phyloP scores from a whole-genome alignment of 2,329 filamentous ascomycete genomes.

The Penicillium sp. region DNA sequence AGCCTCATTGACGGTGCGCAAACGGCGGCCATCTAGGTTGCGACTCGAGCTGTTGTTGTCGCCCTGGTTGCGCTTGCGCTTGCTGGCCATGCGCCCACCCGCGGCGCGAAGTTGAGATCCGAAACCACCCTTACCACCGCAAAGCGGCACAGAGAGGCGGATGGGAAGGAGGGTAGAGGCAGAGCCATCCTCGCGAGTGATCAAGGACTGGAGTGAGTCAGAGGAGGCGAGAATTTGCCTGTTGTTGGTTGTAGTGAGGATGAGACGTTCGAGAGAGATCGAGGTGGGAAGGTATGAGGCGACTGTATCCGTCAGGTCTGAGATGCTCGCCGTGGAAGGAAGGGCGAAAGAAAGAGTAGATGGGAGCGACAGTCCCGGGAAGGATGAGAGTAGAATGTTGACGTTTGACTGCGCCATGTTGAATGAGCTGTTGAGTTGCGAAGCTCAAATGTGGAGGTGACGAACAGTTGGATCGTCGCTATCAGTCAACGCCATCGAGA shows the following conservation, averaged over 20 bases:
- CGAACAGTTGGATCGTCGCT: not conserved
- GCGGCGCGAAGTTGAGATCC: conserved; percentile 95
- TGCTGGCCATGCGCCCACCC: conserved; percentile 96
- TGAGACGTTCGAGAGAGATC: conserved; percentile 59
- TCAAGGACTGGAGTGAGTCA: conserved; percentile 62
- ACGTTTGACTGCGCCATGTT: conserved; percentile 62
- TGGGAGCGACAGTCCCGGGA: conserved; percentile 79
- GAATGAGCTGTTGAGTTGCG: conserved; percentile 3
- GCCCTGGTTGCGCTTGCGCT: conserved; percentile 79
- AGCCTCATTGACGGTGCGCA: conserved; percentile 91
- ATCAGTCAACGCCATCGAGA: not conserved
- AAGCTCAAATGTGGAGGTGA: not conserved
- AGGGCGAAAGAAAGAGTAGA: conserved; percentile 80
- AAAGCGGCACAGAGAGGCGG: conserved; percentile 75
- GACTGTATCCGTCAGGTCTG: conserved; percentile 66
- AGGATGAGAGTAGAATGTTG: conserved; percentile 83
- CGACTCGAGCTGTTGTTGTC: conserved; percentile 89
- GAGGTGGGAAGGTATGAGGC: conserved; percentile 60
- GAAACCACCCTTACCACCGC: conserved; percentile 96
- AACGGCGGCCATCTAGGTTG: conserved; percentile 85
- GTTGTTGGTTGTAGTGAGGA: conserved; percentile 81
- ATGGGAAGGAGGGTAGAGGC: conserved; percentile 76
- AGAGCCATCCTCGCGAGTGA: conserved; percentile 40
- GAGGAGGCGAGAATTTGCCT: conserved; percentile 61
- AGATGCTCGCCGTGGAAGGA: conserved; percentile 63